A percentile compares a stretch with the other conserved stretches of the same genome.
These are phyloP conservation scores for Aspergillaceae sp. DNA, from an alignment of 2,329 filamentous ascomycete genomes.

Conservation along the genomic window DNA sequence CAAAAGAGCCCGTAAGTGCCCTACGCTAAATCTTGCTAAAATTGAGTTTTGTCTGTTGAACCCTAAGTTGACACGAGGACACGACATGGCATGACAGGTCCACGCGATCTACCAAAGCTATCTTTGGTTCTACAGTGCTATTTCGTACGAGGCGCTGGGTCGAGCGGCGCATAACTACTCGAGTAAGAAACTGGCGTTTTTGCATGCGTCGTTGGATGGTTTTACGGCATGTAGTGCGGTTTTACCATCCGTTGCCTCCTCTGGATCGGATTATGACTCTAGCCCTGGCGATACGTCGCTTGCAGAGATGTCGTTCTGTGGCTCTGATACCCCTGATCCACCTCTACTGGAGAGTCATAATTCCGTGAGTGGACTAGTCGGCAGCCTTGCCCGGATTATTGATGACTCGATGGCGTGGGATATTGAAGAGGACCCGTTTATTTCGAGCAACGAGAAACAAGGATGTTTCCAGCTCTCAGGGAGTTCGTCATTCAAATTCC, in stretches of 20 bases:
- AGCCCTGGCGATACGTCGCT: constrained; percentile 1
- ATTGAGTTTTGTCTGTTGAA: too few species aligned
- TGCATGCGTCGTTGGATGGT: constrained; percentile 32
- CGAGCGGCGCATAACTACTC: constrained; percentile 40
- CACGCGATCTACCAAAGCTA: constrained; percentile 30
- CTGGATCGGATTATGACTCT: neutral
- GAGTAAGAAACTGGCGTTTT: constrained; percentile 33
- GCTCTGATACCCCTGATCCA: neutral
- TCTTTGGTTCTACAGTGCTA: constrained; percentile 40
- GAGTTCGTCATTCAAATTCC: neutral
- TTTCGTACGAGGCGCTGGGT: constrained; percentile 41
- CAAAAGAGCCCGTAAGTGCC: constrained; percentile 19
- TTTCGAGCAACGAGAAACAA: constrained; percentile 5
- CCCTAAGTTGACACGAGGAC: neutral
- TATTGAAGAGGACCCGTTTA: constrained; percentile 17
- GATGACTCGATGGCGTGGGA: constrained; percentile 13
- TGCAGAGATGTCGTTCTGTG: constrained; percentile 5
- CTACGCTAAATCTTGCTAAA: neutral
- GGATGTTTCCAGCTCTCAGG: neutral
- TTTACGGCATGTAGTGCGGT: constrained; percentile 27
- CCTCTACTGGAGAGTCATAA: constrained; percentile 3
- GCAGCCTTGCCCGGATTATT: constrained; percentile 19
- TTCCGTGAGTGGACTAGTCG: constrained; percentile 12
- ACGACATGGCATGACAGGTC: constrained; percentile 15
- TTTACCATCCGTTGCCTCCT: constrained; percentile 14